phyloP scores from a whole-genome alignment of 306 rosid genomes.

The Inga laurina region DNA sequence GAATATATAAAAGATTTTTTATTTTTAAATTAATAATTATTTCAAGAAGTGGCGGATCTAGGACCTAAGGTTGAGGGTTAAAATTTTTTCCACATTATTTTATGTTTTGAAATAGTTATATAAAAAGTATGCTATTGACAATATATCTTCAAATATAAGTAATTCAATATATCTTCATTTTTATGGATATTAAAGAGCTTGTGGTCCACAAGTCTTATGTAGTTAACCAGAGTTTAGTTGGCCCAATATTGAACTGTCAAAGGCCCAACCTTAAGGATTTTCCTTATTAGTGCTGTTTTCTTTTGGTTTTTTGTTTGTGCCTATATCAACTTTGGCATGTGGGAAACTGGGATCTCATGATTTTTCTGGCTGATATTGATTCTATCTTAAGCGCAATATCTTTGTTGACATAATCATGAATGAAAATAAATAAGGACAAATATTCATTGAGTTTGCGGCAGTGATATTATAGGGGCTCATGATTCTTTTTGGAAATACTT shows the following conservation, averaged over 20 bases:
- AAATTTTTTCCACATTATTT: background rate
- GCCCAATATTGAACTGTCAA: constrained; percentile 42
- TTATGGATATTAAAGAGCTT: background rate
- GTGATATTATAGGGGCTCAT: no score
- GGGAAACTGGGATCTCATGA: background rate
- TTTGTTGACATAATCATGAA: background rate
- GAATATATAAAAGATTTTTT: background rate
- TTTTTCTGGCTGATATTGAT: background rate
- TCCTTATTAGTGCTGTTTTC: background rate
- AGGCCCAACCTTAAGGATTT: constrained; percentile 28
- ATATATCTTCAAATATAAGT: no score
- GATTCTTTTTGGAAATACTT: no score
- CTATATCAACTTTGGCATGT: background rate
- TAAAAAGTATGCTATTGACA: background rate
- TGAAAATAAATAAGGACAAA: no score
- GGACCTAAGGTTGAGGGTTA: background rate
- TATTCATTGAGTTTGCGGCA: no score
- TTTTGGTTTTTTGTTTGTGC: background rate
- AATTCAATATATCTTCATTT: no score
- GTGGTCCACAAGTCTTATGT: background rate
- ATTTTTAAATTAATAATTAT: background rate
- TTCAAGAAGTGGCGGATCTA: background rate
- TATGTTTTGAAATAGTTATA: no score
- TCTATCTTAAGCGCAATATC: background rate
- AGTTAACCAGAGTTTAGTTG: constrained; percentile 26